A percentile compares a stretch with the other conserved stretches of the same genome.
Conservation (phyloP, 2,329 filamentous ascomycete genomes). For the Mariannaea elegans region DNA sequence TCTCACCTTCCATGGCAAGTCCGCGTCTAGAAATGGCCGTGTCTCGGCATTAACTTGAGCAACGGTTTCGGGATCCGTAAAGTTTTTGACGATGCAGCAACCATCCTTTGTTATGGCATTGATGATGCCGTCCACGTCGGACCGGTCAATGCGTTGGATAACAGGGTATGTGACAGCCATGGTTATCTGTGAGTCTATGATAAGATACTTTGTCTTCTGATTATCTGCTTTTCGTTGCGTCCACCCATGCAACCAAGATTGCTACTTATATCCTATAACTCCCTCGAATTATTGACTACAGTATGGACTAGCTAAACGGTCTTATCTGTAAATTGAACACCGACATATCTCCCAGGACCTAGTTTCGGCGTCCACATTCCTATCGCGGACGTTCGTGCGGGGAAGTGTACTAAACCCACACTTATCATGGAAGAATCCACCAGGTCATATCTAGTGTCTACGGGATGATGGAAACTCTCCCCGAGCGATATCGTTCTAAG, state of each 20-base stretch:
- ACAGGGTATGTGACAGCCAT: constrained; percentile 17
- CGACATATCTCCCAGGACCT: not conserved
- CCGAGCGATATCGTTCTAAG: not conserved
- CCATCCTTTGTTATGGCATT: constrained; percentile 9
- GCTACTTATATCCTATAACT: constrained; percentile 1
- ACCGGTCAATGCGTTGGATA: constrained; percentile 15
- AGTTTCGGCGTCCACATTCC: constrained; percentile 14
- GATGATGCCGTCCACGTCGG: constrained; percentile 15
- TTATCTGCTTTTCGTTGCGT: not conserved
- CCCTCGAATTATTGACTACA: no score
- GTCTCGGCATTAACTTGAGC: constrained; percentile 17
- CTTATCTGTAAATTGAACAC: not conserved
- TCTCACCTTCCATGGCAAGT: constrained; percentile 15
- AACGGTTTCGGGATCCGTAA: constrained; percentile 8
- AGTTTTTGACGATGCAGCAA: constrained; percentile 17
- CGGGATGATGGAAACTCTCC: not conserved
- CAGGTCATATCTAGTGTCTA: not conserved
- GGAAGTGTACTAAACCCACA: not conserved
- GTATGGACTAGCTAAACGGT: no score
- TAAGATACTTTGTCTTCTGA: not conserved
- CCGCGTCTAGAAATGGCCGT: constrained; percentile 14
- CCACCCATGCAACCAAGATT: not conserved
- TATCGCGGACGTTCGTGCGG: constrained; percentile 10
- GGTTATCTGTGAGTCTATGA: not conserved
- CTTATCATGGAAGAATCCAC: constrained; percentile 10